These are phyloP conservation scores for Metschnikowia borealis DNA, from an alignment of 805 yeast genomes.

Conservation along the genomic window DNA sequence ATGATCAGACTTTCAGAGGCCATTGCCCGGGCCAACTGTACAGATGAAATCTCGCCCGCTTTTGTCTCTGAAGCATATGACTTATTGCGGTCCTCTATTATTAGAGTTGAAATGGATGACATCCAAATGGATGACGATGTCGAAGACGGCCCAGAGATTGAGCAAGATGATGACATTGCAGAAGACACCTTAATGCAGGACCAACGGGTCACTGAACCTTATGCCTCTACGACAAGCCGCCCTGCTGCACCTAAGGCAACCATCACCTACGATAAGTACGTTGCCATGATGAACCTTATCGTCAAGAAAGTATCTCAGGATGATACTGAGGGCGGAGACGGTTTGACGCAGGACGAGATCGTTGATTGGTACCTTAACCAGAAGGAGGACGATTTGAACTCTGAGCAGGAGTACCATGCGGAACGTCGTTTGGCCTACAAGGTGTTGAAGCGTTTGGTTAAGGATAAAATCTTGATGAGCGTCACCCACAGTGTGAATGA, in stretches of 20 bases:
- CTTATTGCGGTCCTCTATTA: slow-evolving; percentile 82
- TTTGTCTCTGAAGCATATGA: slow-evolving; percentile 94
- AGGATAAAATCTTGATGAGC: slow-evolving; percentile 76
- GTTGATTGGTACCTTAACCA: slow-evolving; percentile 79
- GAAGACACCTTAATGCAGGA: slow-evolving; percentile 14
- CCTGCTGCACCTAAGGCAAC: slow-evolving; percentile 28
- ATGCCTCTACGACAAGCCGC: background rate
- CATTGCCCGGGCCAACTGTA: slow-evolving; percentile 94
- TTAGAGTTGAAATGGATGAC: slow-evolving; percentile 92
- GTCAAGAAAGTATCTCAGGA: slow-evolving; percentile 61
- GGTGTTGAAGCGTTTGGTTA: slow-evolving; percentile 77
- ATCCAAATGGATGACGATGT: slow-evolving; percentile 76
- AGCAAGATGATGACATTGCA: slow-evolving; percentile 13
- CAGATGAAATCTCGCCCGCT: slow-evolving; percentile 75
- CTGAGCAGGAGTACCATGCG: slow-evolving; percentile 65
- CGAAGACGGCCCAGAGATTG: slow-evolving; percentile 20
- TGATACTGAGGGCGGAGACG: slow-evolving; percentile 47
- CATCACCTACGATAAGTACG: slow-evolving; percentile 82
- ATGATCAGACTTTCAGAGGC: slow-evolving; percentile 93
- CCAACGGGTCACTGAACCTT: background rate
- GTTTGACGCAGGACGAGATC: slow-evolving; percentile 63
- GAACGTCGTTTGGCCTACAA: slow-evolving; percentile 72
- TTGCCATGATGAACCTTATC: slow-evolving; percentile 74
- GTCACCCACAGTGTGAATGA: slow-evolving; percentile 35
- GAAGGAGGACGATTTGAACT: slow-evolving; percentile 63